Conservation (phyloP, 2,329 filamentous ascomycete species). For the Lasiodiplodia hormozganensis region DNA sequence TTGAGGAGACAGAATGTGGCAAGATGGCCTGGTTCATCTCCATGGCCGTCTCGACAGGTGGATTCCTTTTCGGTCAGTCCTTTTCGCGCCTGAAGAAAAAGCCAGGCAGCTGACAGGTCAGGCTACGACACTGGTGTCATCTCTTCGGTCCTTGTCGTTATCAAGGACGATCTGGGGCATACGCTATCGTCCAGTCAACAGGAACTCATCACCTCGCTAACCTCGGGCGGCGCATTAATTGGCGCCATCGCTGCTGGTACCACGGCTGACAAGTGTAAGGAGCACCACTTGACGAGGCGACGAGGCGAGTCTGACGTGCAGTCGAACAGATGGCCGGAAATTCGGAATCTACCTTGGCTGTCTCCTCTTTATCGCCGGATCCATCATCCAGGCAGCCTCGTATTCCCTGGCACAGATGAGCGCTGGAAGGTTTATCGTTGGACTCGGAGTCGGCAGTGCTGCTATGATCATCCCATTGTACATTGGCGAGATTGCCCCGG, state of each 20-base stretch:
- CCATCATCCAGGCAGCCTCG: slow-evolving; percentile 40
- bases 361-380: slow-evolving; percentile 38
- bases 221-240: slow-evolving; percentile 46
- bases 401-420: slow-evolving; percentile 39
- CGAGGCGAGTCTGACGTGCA: neutral
- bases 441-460: slow-evolving; percentile 41
- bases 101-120: neutral
- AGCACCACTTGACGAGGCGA: neutral
- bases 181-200: slow-evolving; percentile 37
- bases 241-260: slow-evolving; percentile 47
- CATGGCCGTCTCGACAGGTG: slow-evolving; percentile 32
- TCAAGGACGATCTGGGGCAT: slow-evolving; percentile 34
- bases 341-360: slow-evolving; percentile 36
- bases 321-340: slow-evolving; percentile 38
- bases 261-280: slow-evolving; percentile 42
- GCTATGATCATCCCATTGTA: slow-evolving; percentile 43
- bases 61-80: slow-evolving; percentile 32
- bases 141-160: slow-evolving; percentile 46
- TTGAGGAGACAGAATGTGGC: slow-evolving; percentile 33
- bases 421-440: slow-evolving; percentile 40
- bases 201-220: slow-evolving; percentile 49
- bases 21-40: slow-evolving; percentile 32
- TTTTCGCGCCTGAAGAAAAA: neutral
- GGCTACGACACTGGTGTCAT: slow-evolving; percentile 49
- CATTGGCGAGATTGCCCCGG: slow-evolving; percentile 37